Evolutionary conservation across 1,284 basidiomycete genomes (phyloP).

Genomic region (Psilocybe mexicana): DNA sequence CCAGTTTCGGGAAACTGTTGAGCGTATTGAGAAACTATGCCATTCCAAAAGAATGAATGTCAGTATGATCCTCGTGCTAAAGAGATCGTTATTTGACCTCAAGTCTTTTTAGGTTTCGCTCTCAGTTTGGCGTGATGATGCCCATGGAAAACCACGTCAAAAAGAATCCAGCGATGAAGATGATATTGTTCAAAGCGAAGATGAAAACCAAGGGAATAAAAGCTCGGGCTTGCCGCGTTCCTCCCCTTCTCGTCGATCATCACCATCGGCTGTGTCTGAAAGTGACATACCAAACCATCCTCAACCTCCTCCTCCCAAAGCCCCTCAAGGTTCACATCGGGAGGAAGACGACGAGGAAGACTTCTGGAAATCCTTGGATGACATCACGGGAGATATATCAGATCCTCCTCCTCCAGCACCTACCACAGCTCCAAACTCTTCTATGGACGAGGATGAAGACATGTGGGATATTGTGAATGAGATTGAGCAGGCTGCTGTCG

Average conservation of each 20-base stretch:
- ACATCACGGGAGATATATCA: conserved; percentile 25
- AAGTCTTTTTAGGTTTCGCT: conserved; percentile 52
- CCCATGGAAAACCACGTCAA: conserved; percentile 43
- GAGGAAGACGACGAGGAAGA: conserved; percentile 59
- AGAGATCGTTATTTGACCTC: conserved; percentile 1
- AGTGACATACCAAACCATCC: conserved; percentile 6
- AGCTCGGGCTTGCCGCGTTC: conserved; percentile 12
- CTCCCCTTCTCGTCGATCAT: conserved; percentile 18
- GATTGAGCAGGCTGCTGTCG: conserved; percentile 28
- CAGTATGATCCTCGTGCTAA: conserved; percentile 14
- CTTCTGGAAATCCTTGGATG: conserved; percentile 54
- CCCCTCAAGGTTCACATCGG: conserved; percentile 20
- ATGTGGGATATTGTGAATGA: conserved; percentile 72
- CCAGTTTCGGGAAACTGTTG: conserved; percentile 81
- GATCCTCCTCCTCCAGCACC: conserved; percentile 18
- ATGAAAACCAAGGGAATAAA: conserved; percentile 19
- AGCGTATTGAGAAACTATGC: conserved; percentile 83
- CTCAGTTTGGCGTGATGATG: conserved; percentile 75
- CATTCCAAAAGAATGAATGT: conserved; percentile 85
- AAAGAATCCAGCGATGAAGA: conserved; percentile 16
- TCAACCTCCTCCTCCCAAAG: neutral
- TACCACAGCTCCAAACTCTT: conserved; percentile 18
- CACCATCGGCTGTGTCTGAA: conserved; percentile 14
- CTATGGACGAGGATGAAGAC: conserved; percentile 54
- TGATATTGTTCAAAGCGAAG: conserved; percentile 27